Evolutionary conservation across 345 rosid genomes (phyloP).

Genomic region (Salix purpurea): DNA sequence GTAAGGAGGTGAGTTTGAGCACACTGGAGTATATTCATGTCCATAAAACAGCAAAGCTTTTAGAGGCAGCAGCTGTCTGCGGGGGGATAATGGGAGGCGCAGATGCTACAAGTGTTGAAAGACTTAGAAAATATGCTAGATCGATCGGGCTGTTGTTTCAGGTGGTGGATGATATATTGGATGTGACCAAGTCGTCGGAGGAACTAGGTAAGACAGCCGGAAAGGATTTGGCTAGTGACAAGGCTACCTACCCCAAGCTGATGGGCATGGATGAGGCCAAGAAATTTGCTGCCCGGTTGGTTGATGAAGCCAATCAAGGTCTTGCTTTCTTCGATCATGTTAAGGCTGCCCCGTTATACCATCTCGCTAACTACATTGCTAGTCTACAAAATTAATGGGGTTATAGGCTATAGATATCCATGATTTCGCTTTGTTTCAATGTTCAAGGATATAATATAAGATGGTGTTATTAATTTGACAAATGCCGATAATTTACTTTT

Average conservation of each 20-base stretch:
- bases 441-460: not conserved
- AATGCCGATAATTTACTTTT: no score
- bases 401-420: not conserved
- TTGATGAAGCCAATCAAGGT: conserved; percentile 27
- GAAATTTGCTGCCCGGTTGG: conserved; percentile 22
- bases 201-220: conserved; percentile 42
- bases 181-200: conserved; percentile 29
- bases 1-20: conserved; percentile 26
- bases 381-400: conserved; percentile 22
- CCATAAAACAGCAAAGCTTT: conserved; percentile 37
- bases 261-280: conserved; percentile 34
- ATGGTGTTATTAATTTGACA: no score
- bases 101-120: conserved; percentile 16
- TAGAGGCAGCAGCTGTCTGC: conserved; percentile 38
- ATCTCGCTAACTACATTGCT: conserved; percentile 30
- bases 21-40: conserved; percentile 37
- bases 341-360: conserved; percentile 32
- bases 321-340: conserved; percentile 27
- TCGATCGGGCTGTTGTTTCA: conserved; percentile 33
- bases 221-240: conserved; percentile 30
- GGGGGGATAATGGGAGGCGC: conserved; percentile 42
- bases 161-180: conserved; percentile 36
- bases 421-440: not conserved
- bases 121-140: conserved; percentile 31
- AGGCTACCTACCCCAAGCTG: conserved; percentile 39